A percentile compares a stretch with the other conserved stretches of the same genome.
phyloP scores from a whole-genome alignment of 441 rosid species.

The Omphalea diandra region DNA sequence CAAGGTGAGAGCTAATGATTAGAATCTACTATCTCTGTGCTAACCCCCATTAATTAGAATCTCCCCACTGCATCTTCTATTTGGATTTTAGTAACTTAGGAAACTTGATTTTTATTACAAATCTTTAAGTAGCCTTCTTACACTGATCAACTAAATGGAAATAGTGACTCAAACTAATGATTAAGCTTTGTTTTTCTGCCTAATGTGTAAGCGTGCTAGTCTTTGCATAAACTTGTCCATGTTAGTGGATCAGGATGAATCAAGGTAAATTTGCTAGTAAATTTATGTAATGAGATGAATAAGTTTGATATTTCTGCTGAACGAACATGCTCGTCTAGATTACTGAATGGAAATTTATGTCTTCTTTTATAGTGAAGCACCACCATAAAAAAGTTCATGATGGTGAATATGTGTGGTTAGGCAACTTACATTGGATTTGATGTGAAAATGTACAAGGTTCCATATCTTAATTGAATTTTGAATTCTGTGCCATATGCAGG shows the following conservation, averaged over 20 bases:
- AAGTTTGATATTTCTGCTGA: not conserved
- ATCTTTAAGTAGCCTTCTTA: not conserved
- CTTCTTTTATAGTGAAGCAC: not conserved
- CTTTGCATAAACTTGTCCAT: not conserved
- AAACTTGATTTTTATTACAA: not conserved
- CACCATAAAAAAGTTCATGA: not conserved
- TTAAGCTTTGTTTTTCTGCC: not conserved
- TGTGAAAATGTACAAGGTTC: not conserved
- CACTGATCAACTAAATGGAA: not conserved
- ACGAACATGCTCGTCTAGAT: not conserved
- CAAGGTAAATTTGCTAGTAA: not conserved
- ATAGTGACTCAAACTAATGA: not conserved
- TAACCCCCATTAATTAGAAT: not conserved
- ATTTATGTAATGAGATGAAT: not conserved
- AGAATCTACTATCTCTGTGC: not conserved
- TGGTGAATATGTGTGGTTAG: not conserved
- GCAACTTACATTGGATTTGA: not conserved
- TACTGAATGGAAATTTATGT: not conserved
- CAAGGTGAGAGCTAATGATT: not conserved
- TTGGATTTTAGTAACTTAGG: not conserved
- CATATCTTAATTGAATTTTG: conserved; percentile 6
- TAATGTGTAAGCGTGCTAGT: not conserved
- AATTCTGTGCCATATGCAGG: conserved; percentile 42
- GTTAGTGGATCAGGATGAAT: not conserved
- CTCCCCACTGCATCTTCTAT: not conserved